Conservation (phyloP, 305 asterid species). For the Monarda citriodora region DNA sequence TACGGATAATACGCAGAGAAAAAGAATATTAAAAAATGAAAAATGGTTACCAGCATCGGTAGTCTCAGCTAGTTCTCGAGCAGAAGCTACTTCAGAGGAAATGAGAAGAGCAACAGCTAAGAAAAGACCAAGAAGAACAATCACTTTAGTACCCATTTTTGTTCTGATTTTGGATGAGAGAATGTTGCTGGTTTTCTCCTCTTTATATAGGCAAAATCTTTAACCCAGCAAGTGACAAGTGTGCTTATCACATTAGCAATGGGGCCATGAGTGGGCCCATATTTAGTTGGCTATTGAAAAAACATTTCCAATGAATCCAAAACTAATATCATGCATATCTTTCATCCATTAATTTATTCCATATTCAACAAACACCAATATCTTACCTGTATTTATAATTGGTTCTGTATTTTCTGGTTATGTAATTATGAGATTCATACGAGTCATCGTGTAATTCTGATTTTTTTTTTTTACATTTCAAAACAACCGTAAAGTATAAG, state of each 20-base stretch:
- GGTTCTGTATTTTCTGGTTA: too few species aligned
- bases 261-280: constrained; percentile 10
- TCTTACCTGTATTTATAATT: too few species aligned
- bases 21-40: neutral
- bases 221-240: neutral
- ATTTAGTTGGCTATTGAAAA: constrained; percentile 7
- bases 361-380: too few species aligned
- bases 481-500: too few species aligned
- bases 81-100: neutral
- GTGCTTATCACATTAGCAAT: neutral
- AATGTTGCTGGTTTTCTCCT: too few species aligned
- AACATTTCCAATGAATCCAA: neutral
- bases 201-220: constrained; percentile 18
- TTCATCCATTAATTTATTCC: too few species aligned
- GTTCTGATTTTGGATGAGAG: constrained; percentile 6
- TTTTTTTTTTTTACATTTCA: too few species aligned
- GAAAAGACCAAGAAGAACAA: neutral
- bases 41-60: neutral
- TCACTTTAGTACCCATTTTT: constrained; percentile 1
- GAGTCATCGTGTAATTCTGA: too few species aligned
- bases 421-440: too few species aligned
- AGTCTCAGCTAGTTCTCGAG: neutral
- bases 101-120: neutral
- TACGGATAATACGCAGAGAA: too few species aligned
- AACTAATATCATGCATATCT: neutral